Evolutionary conservation across 176 grass and related monocot species (phyloP).

Genomic region (Pontederia crassipes): DNA sequence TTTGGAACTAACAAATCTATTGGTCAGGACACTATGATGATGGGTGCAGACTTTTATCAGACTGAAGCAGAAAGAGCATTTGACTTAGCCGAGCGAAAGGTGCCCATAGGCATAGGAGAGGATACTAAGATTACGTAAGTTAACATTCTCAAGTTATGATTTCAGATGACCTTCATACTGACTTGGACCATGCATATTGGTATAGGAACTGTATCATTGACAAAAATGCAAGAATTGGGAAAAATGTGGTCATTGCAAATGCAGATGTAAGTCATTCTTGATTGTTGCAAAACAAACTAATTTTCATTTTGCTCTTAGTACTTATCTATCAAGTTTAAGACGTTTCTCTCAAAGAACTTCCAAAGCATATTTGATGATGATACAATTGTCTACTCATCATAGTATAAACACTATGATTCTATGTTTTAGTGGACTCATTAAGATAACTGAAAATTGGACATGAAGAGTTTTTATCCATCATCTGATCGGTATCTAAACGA

Average conservation of each 20-base stretch:
- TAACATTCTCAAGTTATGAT: constrained; percentile 2
- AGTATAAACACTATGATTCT: too few relatives aligned
- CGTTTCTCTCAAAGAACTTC: too few relatives aligned
- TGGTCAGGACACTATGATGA: constrained; percentile 74
- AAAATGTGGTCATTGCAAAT: constrained; percentile 55
- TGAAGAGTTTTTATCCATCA: too few relatives aligned
- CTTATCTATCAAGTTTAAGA: background rate
- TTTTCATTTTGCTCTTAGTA: constrained; percentile 7
- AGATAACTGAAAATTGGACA: too few relatives aligned
- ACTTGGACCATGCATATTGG: constrained; percentile 16
- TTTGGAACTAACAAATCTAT: background rate
- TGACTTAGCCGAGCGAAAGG: constrained; percentile 40
- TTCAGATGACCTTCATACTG: background rate
- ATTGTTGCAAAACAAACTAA: background rate
- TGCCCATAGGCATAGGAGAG: constrained; percentile 66
- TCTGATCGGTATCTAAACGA: too few relatives aligned
- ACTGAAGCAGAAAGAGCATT: constrained; percentile 58
- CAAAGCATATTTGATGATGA: too few relatives aligned
- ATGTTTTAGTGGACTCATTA: too few relatives aligned
- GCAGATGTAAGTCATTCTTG: constrained; percentile 32
- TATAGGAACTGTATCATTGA: constrained; percentile 68
- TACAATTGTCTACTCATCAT: too few relatives aligned
- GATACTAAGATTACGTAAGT: constrained; percentile 55
- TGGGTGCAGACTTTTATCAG: constrained; percentile 81
- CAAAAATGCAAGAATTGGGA: constrained; percentile 78